Conservation (phyloP, 768 basidiomycete species). For the Agaricus blazei region DNA sequence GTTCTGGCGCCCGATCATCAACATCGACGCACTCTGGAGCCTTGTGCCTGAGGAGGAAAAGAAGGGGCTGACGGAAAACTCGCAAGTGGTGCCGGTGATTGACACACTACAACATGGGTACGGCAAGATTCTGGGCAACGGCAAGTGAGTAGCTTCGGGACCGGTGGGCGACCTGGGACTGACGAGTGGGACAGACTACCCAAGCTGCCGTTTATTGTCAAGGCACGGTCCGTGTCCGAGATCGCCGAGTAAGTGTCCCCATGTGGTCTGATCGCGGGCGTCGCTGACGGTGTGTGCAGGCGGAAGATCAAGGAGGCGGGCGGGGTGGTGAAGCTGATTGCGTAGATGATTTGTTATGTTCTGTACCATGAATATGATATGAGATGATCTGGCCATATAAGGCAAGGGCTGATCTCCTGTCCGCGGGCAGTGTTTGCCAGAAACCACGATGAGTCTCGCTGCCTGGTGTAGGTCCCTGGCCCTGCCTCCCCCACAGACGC, state of each 20-base stretch:
- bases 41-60: constrained; percentile 86
- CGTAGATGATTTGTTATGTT: constrained; percentile 42
- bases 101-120: constrained; percentile 83
- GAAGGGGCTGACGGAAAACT: constrained; percentile 64
- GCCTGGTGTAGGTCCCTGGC: constrained; percentile 30
- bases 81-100: constrained; percentile 90
- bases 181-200: constrained; percentile 52
- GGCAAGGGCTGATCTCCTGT: constrained; percentile 5
- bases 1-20: constrained; percentile 94
- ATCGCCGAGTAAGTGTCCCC: constrained; percentile 63
- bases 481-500: not conserved
- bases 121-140: constrained; percentile 94
- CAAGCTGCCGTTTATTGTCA: constrained; percentile 92
- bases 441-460: constrained; percentile 25
- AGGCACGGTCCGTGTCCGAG: constrained; percentile 91
- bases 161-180: not conserved
- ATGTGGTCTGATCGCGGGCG: not conserved
- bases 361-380: constrained; percentile 19
- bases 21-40: constrained; percentile 96
- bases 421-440: constrained; percentile 5
- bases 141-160: constrained; percentile 50
- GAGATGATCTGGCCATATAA: constrained; percentile 5
- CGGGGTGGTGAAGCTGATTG: constrained; percentile 89
- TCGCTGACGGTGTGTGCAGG: constrained; percentile 21
- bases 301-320: constrained; percentile 89